Conservation (phyloP, 106 monocot species). For the Allium sativum region DNA sequence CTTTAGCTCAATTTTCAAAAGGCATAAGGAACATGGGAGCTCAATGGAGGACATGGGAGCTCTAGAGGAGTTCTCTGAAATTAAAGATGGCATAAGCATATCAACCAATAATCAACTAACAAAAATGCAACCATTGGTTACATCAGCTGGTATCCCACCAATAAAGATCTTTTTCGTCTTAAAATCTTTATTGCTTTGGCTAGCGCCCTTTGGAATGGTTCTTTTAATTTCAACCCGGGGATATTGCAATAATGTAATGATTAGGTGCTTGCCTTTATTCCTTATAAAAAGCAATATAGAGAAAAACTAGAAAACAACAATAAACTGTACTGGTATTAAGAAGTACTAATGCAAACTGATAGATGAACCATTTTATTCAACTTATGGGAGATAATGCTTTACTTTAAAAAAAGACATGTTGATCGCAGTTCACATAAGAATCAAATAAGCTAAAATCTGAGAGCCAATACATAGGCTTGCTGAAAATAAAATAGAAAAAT, state of each 20-base stretch:
- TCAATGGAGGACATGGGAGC: too few relatives aligned
- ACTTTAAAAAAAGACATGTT: too few relatives aligned
- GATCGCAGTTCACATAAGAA: too few relatives aligned
- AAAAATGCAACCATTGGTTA: constrained; percentile 48
- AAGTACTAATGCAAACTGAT: neutral
- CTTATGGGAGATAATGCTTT: too few relatives aligned
- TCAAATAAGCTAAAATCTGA: too few relatives aligned
- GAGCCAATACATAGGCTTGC: too few relatives aligned
- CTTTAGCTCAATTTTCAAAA: too few relatives aligned
- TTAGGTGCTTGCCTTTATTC: neutral
- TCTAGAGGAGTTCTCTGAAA: neutral
- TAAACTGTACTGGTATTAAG: neutral
- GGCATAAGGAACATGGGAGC: too few relatives aligned
- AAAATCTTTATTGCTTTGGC: constrained; percentile 59
- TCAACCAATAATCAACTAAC: neutral
- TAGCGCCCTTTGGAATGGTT: constrained; percentile 80
- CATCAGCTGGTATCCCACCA: constrained; percentile 72
- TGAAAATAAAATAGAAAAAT: too few relatives aligned
- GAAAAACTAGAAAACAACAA: neutral
- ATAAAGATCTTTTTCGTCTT: constrained; percentile 98
- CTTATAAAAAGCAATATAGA: too few relatives aligned
- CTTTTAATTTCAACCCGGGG: constrained; percentile 93
- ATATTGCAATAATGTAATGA: too few relatives aligned
- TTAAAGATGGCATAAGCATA: neutral
- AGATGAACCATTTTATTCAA: neutral